Base-by-base conservation (phyloP, 257 asterid species). In the Nicotiana undulata region DNA sequence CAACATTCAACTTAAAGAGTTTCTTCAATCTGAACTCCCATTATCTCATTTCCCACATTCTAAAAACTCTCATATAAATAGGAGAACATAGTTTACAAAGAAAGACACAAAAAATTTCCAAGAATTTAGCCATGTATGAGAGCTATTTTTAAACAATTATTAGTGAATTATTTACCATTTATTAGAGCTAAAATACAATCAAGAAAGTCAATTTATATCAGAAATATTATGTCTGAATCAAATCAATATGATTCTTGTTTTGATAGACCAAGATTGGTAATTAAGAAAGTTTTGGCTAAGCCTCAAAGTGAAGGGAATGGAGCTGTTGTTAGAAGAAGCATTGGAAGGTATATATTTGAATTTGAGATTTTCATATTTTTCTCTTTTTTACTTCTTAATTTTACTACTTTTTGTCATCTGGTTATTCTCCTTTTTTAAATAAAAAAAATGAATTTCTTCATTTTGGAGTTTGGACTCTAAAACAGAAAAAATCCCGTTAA, bases 311-410 rank as follows among this genome's bases (percentile, higher is more conserved):
- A 93, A 83, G 97, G 98, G 9, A 84, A 81, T 46, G 98, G 99
- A 55, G 98, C 97, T 9, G 86, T 89, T 79, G 97, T 90, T 1
- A 90, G 96, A 79, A 91, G 98, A 86, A 92, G 94, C 87, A 95
- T 95, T 87, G 99, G 99, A 55, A 88, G 98, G 99, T 95, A 77
- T 40, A 40, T 40, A 70, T 12, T 44, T 0, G 15, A 70, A 44
- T 13, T 44, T 70, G 32, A 1, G 11, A 40, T 70, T 10, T 16
- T n/a, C 9, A 20, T 20, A 4, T 37, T 34, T 81, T 11, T 22
- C 16, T 22, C 20, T 1, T 40, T 49, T 15, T 61, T 28, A n/a
- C n/a, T 22, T 26, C 26, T 20, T 66, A 28, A 9, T 17, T 53
- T 34, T 53, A 5, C 18, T 6, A 31, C 63, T 53, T 40, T 75